phyloP scores from a whole-genome alignment of 2,329 filamentous ascomycete species.

The Ampelomyces quisqualis region DNA sequence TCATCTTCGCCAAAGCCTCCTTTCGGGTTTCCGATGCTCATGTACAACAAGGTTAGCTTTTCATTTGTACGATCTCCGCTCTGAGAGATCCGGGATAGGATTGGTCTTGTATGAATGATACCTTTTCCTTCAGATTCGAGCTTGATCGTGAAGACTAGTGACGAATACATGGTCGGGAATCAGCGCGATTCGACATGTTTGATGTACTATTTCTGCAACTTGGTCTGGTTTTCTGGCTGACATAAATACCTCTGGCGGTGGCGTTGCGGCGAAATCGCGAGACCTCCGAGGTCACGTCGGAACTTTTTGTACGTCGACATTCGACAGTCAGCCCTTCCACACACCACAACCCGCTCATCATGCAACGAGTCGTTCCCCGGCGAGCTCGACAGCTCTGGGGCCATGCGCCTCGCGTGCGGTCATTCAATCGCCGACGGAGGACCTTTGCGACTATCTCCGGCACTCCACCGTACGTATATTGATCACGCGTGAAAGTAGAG shows the following conservation, averaged over 20 bases:
- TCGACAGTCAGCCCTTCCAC: too few species aligned
- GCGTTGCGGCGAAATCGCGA: conserved; percentile 14
- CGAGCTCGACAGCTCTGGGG: conserved; percentile 49
- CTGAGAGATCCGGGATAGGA: conserved; percentile 13
- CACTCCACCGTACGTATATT: conserved; percentile 26
- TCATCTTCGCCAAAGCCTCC: not conserved
- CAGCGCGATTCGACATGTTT: not conserved
- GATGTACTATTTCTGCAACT: not conserved
- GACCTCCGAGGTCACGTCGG: conserved; percentile 13
- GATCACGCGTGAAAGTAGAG: not conserved
- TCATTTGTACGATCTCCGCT: conserved; percentile 36
- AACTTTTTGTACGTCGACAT: conserved; percentile 12
- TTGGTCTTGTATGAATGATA: conserved; percentile 18
- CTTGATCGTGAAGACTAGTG: too few species aligned
- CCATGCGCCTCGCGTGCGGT: conserved; percentile 51
- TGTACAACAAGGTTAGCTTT: conserved; percentile 26
- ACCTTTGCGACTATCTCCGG: conserved; percentile 50
- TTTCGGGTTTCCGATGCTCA: not conserved
- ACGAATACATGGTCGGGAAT: too few species aligned
- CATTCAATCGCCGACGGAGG: conserved; percentile 39
- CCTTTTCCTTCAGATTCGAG: conserved; percentile 15
- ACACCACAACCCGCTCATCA: conserved; percentile 5
- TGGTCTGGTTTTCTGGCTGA: not conserved
- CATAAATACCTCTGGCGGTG: not conserved
- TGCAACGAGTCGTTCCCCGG: conserved; percentile 30